These are phyloP conservation scores for Arctostaphylos glauca DNA, from an alignment of 148 eudicot species.

Conservation along the genomic window DNA sequence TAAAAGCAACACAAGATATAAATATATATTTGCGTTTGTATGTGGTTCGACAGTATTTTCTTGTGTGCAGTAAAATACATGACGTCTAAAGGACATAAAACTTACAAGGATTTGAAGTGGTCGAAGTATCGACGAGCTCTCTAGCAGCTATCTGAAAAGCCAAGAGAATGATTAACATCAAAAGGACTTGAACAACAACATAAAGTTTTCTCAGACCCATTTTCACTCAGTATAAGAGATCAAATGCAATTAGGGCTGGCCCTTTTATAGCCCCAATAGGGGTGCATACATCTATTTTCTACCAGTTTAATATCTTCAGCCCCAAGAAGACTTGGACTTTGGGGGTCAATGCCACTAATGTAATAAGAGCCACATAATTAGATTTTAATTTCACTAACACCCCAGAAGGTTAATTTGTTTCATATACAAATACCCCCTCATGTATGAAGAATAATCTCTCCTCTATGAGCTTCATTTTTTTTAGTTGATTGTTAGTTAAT, in stretches of 20 bases:
- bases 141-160: background rate
- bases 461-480: no score
- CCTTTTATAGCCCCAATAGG: background rate
- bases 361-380: no score
- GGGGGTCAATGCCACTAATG: background rate
- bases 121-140: background rate
- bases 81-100: background rate
- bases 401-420: no score
- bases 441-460: no score
- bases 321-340: background rate
- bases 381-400: no score
- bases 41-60: background rate
- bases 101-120: background rate
- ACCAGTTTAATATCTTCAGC: background rate
- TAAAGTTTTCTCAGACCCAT: background rate
- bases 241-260: background rate
- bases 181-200: background rate
- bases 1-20: no score
- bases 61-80: no score
- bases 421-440: no score
- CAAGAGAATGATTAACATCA: background rate
- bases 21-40: no score
- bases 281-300: background rate
- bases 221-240: background rate
- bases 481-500: no score